These are phyloP conservation scores for Eucalyptus tenuipes DNA, from an alignment of 345 rosid species.

Conservation along the genomic window DNA sequence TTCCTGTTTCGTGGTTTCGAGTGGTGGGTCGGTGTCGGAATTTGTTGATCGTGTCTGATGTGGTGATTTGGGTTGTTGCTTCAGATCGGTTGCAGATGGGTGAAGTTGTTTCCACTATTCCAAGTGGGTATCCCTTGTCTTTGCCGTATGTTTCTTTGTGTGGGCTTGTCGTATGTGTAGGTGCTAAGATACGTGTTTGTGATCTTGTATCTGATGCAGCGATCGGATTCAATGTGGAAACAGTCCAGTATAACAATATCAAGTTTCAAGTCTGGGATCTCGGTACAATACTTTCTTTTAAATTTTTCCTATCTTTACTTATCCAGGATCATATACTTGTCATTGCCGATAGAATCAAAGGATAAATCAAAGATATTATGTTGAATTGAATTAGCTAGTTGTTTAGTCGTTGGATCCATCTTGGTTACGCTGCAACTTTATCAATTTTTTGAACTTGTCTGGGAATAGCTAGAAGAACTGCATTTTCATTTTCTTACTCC, in stretches of 20 bases:
- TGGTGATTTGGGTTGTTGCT: neutral
- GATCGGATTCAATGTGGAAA: conserved; percentile 96
- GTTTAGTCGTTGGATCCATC: neutral
- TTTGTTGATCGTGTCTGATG: neutral
- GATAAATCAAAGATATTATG: neutral
- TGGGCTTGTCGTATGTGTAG: neutral
- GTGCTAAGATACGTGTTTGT: neutral
- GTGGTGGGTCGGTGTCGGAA: neutral
- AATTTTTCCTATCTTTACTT: neutral
- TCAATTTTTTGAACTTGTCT: neutral
- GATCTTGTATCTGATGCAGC: conserved; percentile 33
- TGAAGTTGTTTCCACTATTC: conserved; percentile 94
- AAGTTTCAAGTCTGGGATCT: conserved; percentile 94
- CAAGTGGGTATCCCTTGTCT: conserved; percentile 41
- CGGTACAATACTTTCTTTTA: conserved; percentile 18
- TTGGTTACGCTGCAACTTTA: neutral
- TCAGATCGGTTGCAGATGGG: conserved; percentile 99
- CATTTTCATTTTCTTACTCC: neutral
- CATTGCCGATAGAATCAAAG: neutral
- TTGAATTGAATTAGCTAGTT: neutral
- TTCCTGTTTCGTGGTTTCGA: neutral
- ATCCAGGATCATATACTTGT: neutral
- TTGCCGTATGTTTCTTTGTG: neutral
- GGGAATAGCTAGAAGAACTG: neutral
- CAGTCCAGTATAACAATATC: conserved; percentile 87